A percentile compares a stretch with the other conserved stretches of the same genome.
phyloP scores from a whole-genome alignment of 2,329 filamentous ascomycete genomes.

The Phyllachora maydis region DNA sequence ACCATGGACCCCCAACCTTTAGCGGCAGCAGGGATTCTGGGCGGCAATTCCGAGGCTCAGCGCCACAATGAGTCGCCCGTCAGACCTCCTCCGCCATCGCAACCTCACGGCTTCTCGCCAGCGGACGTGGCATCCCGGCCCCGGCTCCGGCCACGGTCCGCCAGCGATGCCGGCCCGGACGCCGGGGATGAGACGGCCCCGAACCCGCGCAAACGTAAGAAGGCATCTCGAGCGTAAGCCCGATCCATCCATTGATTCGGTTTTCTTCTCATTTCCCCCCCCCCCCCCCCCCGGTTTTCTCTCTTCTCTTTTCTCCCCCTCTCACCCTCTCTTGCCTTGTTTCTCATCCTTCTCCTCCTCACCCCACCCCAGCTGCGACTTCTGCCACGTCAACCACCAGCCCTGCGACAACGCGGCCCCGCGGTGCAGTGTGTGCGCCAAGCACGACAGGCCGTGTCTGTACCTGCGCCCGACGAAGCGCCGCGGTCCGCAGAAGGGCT shows the following conservation, averaged over 20 bases:
- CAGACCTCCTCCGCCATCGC: no score
- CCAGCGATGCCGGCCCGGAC: slow-evolving; percentile 7
- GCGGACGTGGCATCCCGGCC: no score
- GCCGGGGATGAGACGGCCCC: slow-evolving; percentile 6
- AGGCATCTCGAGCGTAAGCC: slow-evolving; percentile 14
- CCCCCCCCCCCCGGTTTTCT: not conserved
- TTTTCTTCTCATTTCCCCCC: not conserved
- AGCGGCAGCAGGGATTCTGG: no score
- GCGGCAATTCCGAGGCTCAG: no score
- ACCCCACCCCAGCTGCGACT: slow-evolving; percentile 19
- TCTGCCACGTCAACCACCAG: slow-evolving; percentile 24
- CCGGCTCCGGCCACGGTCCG: slow-evolving; percentile 6
- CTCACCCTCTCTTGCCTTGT: not conserved
- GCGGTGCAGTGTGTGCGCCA: slow-evolving; percentile 21
- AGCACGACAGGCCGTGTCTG: slow-evolving; percentile 15
- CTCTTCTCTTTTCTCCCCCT: no score
- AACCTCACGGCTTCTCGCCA: no score
- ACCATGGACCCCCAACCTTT: no score
- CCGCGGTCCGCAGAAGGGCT: slow-evolving; percentile 16
- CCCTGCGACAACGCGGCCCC: slow-evolving; percentile 24
- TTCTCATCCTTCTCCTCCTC: slow-evolving; percentile 5
- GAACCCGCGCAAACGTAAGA: slow-evolving; percentile 14
- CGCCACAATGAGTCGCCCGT: no score
- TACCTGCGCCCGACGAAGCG: slow-evolving; percentile 17
- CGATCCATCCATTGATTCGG: not conserved